Base-by-base conservation (phyloP, 768 basidiomycete species). In the Mycena maculata region DNA sequence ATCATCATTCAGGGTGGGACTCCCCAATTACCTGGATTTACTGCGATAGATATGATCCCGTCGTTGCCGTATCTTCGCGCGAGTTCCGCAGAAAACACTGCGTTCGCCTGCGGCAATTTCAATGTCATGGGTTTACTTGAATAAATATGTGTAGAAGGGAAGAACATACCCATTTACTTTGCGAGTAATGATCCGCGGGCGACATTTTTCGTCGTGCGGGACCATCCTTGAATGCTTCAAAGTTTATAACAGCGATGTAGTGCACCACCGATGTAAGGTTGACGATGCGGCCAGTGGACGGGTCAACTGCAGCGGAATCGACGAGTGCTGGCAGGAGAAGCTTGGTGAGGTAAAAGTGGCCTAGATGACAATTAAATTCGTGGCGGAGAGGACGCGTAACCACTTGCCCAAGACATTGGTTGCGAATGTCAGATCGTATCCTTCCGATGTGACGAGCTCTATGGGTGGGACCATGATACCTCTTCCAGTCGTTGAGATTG, bases 391-490 rank as follows among this genome's bases (percentile, higher is more conserved):
- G 30, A 15, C 2, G 55, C 6, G 4, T 25, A 44, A 25, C 30
- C 41, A 23, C 75, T 25, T 60, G 82, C 86, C 86, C 12, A 88
- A 61, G 33, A 86, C 85, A 67, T 88, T 88, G 3, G 83, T 85
- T 16, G 86, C 88, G 62, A 87, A 89, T 65, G 86, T 84, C 22
- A 85, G 71, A 69, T 88, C 88, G 58, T 84, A 88, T 8, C 86
- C 87, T 36, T 87, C 82, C 15, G 60, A 76, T 0, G 86, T 88
- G 36, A 83, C 57, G 25, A 72, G 71, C 22, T 83, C 82, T 1
- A 80, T 59, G 0, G 84, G 82, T 8, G 79, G 69, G 0, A 65
- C 56, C 83, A 88, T 87, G 30, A 87, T 79, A 1, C 87, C 88
- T 2, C 86, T 88, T n/a, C 15, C 23, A 30, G 1, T 23, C 39